These are phyloP conservation scores for Sporothrix luriei DNA, from an alignment of 2,329 filamentous ascomycete genomes.

Conservation along the genomic window DNA sequence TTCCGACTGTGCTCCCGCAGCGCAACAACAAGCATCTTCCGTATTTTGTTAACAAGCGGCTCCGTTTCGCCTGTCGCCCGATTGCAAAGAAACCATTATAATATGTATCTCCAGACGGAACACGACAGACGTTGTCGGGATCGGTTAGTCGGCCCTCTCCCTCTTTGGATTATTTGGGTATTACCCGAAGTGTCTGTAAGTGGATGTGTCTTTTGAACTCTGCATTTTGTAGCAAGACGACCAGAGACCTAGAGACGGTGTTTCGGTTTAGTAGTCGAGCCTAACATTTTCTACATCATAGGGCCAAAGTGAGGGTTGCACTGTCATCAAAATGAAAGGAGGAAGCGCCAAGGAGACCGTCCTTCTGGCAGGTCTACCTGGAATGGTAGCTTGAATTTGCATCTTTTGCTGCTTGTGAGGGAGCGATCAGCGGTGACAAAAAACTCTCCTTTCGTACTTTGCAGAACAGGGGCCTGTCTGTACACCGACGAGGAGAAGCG, in stretches of 20 bases:
- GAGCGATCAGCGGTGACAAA: not conserved
- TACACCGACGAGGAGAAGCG: too few species aligned
- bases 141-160: not conserved
- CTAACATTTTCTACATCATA: not conserved
- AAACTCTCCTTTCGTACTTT: too few species aligned
- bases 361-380: too few species aligned
- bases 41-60: too few species aligned
- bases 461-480: too few species aligned
- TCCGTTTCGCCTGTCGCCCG: too few species aligned
- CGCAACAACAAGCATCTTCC: too few species aligned
- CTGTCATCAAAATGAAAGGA: not conserved
- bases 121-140: too few species aligned
- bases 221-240: not conserved
- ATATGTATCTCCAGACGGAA: too few species aligned
- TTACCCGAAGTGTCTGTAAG: not conserved
- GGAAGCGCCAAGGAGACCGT: not conserved
- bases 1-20: not conserved
- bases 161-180: constrained; percentile 3
- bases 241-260: not conserved
- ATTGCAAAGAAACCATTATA: too few species aligned
- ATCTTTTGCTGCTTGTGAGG: too few species aligned
- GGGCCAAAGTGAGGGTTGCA: not conserved
- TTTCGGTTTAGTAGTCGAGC: not conserved
- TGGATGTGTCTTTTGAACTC: not conserved
- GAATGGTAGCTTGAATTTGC: too few species aligned